A percentile compares a stretch with the other conserved stretches of the same genome.
phyloP scores from a whole-genome alignment of 2,329 filamentous ascomycete species.

The Colletotrichum tamarilloi region DNA sequence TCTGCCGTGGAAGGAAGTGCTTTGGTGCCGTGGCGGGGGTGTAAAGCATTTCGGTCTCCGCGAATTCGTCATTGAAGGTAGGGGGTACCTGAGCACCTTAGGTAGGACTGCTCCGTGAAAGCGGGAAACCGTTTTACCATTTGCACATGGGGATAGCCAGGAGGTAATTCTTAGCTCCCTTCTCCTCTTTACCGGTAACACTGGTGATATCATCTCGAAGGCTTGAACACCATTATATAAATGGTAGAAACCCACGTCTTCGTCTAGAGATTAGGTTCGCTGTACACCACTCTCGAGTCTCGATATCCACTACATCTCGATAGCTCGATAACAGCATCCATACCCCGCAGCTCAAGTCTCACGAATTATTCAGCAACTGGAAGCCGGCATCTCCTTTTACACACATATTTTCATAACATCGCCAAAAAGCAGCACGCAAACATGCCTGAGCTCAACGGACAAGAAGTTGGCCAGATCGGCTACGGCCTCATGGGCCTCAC shows the following conservation, averaged over 20 bases:
- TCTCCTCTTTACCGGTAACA: background rate
- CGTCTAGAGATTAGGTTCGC: background rate
- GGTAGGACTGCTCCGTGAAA: background rate
- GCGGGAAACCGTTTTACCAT: too few relatives aligned
- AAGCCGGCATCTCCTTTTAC: too few relatives aligned
- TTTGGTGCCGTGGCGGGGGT: background rate
- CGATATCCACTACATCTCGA: background rate
- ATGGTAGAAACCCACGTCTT: background rate
- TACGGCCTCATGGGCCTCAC: constrained; percentile 66
- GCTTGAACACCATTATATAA: background rate
- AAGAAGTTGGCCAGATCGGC: constrained; percentile 60
- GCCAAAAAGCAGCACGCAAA: background rate
- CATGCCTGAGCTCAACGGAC: constrained; percentile 52
- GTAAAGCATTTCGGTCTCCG: background rate
- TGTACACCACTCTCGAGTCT: background rate
- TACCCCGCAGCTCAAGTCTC: background rate
- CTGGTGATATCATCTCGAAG: background rate
- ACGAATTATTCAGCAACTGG: background rate
- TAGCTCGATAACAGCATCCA: background rate
- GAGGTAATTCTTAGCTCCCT: background rate
- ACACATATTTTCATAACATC: background rate
- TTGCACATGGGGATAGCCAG: too few relatives aligned
- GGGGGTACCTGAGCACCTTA: too few relatives aligned
- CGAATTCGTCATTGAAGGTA: background rate
- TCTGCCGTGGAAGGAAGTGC: background rate